These are phyloP conservation scores for Apophysomyces trapeziformis DNA, from an alignment of 371 early-diverging fungal species.

Conservation along the genomic window DNA sequence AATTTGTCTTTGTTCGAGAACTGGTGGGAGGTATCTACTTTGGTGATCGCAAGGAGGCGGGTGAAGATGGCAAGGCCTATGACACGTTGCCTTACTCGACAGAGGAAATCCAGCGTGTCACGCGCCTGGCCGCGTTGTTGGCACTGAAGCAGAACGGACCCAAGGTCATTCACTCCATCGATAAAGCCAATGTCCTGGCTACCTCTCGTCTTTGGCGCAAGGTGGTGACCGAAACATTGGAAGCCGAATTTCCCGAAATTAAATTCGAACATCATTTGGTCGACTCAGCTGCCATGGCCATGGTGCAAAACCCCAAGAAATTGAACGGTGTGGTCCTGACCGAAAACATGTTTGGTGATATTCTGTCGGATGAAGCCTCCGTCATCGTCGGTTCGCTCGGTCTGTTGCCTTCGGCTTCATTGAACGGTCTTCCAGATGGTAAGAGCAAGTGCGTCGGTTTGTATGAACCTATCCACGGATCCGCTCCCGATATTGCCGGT, in stretches of 20 bases:
- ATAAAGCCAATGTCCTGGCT: slow-evolving; percentile 98
- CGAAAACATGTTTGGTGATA: slow-evolving; percentile 99
- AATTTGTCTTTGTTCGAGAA: slow-evolving; percentile 93
- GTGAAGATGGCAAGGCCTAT: slow-evolving; percentile 80
- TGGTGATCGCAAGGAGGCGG: slow-evolving; percentile 90
- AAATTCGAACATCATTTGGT: slow-evolving; percentile 87
- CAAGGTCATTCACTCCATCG: slow-evolving; percentile 86
- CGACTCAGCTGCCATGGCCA: slow-evolving; percentile 96
- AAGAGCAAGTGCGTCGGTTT: slow-evolving; percentile 79
- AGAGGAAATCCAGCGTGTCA: slow-evolving; percentile 90
- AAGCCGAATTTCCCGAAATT: slow-evolving; percentile 86
- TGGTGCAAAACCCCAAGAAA: slow-evolving; percentile 88
- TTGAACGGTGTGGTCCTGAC: slow-evolving; percentile 96
- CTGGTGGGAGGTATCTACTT: slow-evolving; percentile 97
- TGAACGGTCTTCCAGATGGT: slow-evolving; percentile 83
- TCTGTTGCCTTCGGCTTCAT: slow-evolving; percentile 89
- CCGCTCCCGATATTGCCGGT: slow-evolving; percentile 98
- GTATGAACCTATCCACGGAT: slow-evolving; percentile 98
- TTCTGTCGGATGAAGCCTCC: slow-evolving; percentile 93
- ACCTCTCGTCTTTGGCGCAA: slow-evolving; percentile 96
- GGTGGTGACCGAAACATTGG: slow-evolving; percentile 86
- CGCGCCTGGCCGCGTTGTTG: slow-evolving; percentile 89
- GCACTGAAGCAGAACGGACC: slow-evolving; percentile 64
- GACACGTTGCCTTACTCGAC: slow-evolving; percentile 93
- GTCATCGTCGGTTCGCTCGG: slow-evolving; percentile 96